Percentiles rank a stretch among this genome's conserved stretches.
phyloP scores from a whole-genome alignment of 345 rosid genomes.

The Camelina neglecta region DNA sequence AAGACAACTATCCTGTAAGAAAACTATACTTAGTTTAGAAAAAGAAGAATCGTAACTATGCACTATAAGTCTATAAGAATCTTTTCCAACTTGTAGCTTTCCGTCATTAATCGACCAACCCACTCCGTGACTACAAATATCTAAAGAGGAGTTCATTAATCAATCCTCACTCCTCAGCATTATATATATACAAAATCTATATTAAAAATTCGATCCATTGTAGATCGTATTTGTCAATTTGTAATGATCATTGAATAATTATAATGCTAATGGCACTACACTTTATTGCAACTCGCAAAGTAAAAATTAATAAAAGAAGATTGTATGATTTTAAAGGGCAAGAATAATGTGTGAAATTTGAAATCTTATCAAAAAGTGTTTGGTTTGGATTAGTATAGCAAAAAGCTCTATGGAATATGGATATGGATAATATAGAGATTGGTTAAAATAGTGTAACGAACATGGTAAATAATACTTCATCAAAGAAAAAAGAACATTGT shows the following conservation, averaged over 20 bases:
- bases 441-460: no score
- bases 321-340: neutral
- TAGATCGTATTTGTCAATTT: conserved; percentile 12
- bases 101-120: conserved; percentile 36
- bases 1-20: neutral
- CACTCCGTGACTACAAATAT: conserved; percentile 31
- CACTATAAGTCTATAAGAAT: conserved; percentile 16
- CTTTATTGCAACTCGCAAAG: conserved; percentile 4
- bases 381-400: neutral
- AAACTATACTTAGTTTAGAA: neutral
- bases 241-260: neutral
- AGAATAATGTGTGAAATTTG: neutral
- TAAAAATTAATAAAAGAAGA: neutral
- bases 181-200: neutral
- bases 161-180: neutral
- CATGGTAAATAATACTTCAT: neutral
- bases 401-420: neutral
- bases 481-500: neutral
- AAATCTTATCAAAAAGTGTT: neutral
- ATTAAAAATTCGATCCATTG: neutral
- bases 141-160: neutral
- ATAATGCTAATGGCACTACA: neutral
- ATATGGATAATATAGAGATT: neutral
- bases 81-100: conserved; percentile 27
- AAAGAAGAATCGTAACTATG: conserved; percentile 20